These are phyloP conservation scores for Phoma sp. DNA, from an alignment of 2,329 filamentous ascomycete genomes.

Conservation along the genomic window DNA sequence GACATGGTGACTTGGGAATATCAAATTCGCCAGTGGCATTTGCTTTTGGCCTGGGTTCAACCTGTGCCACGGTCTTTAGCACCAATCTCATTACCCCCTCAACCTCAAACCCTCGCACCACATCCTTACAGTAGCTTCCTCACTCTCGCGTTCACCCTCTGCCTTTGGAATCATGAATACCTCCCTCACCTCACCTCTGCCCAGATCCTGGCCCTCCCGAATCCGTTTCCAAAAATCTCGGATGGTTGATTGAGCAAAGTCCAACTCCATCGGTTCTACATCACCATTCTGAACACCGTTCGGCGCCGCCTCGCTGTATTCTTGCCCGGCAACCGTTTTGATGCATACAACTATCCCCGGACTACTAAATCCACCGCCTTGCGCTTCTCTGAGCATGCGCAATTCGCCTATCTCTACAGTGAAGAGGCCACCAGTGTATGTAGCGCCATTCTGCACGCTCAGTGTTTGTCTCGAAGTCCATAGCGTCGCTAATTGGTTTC, in stretches of 20 bases:
- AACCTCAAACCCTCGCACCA: constrained; percentile 43
- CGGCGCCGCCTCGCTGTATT: neutral
- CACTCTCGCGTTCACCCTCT: constrained; percentile 12
- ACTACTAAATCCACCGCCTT: constrained; percentile 23
- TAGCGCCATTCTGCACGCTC: constrained; percentile 25
- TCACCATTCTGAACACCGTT: neutral
- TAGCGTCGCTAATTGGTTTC: constrained; percentile 31
- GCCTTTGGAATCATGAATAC: constrained; percentile 30
- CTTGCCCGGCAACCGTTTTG: constrained; percentile 18
- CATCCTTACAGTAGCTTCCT: constrained; percentile 35
- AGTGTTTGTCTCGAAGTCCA: constrained; percentile 37
- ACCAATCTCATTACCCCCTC: constrained; percentile 19
- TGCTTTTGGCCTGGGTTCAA: too few species aligned
- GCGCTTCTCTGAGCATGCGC: constrained; percentile 27
- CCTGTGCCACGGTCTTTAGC: neutral
- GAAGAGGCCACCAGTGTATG: constrained; percentile 32
- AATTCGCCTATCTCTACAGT: constrained; percentile 39
- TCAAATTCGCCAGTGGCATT: too few species aligned
- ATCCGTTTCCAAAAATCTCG: constrained; percentile 34
- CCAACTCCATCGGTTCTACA: constrained; percentile 26
- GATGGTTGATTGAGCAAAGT: constrained; percentile 31
- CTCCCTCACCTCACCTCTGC: constrained; percentile 32
- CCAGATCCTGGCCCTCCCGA: constrained; percentile 31
- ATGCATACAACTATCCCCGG: constrained; percentile 42
- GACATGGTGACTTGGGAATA: too few species aligned